Percentiles rank a stretch among this genome's conserved stretches.
phyloP scores from a whole-genome alignment of 1,284 basidiomycete species.

The Vanrija sp. region DNA sequence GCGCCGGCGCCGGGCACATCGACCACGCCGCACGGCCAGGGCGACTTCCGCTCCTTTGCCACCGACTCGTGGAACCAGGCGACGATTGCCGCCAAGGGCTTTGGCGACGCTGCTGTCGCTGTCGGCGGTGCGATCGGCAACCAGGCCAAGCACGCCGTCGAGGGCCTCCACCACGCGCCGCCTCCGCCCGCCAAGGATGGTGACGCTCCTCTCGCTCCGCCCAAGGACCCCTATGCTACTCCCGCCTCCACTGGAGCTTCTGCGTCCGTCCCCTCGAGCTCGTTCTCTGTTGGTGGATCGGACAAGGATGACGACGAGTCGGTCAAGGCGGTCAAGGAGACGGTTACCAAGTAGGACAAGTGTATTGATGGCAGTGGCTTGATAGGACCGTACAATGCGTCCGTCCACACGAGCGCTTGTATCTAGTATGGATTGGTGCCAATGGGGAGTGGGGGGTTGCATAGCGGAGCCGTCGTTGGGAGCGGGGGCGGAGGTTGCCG shows the following conservation, averaged over 20 bases:
- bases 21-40: constrained; percentile 5
- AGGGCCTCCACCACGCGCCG: constrained; percentile 10
- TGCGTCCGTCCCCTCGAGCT: too few relatives aligned
- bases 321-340: background rate
- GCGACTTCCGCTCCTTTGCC: constrained; percentile 18
- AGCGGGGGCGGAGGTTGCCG: too few relatives aligned
- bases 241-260: background rate
- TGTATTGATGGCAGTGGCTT: too few relatives aligned
- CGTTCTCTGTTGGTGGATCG: too few relatives aligned
- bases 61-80: constrained; percentile 44
- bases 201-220: background rate
- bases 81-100: constrained; percentile 38
- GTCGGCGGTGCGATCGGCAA: constrained; percentile 36
- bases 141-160: constrained; percentile 37
- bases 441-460: too few relatives aligned
- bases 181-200: background rate
- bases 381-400: too few relatives aligned
- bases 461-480: too few relatives aligned
- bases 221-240: constrained; percentile 1
- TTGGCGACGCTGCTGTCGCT: constrained; percentile 32
- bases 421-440: too few relatives aligned
- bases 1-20: constrained; percentile 15
- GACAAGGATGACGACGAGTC: background rate
- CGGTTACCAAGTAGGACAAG: background rate
- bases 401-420: too few relatives aligned